Evolutionary conservation across 139 green algal species (phyloP), one percentile per base, ranked within the genome.

Genomic region (Closterium sp.): DNA sequence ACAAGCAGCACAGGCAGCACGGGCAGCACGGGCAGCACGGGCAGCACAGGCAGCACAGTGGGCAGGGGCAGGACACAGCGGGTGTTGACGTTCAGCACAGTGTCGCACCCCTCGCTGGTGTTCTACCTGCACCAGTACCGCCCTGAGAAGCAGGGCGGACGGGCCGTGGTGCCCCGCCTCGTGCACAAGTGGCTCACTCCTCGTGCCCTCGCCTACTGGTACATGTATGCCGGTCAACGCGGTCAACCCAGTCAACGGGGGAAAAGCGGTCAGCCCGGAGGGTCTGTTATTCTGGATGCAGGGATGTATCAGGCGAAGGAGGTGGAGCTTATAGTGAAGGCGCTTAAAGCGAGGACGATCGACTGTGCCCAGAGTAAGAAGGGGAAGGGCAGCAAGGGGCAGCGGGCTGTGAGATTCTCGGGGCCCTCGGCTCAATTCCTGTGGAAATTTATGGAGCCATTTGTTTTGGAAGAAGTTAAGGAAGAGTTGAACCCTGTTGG

Each of bases 81-180:
- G 1, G 62, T 79, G 62, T 13, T 79, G 62, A 79, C 79, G 2
- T 91, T 91, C 88, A 45, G 32, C 29, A 91, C 89, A 9, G 89
- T 91, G 24, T 34, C 50, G 32, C 90, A 92, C 79, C 17, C n/a
- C 19, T 92, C 90, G 0, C 90, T 92, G 21, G 9, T n/a, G 10
- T 92, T 92, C 73, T 92, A 92, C 86, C 28, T 62, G 38, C 90
- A 92, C 42, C 90, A 92, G 73, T 92, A 62, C 31, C 22, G 30
- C 86, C 42, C 90, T 28, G 24, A 90, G 45, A 79, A 79, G 62
- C 62, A 79, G 62, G 62, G 10, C 17, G 90, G 90, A 28, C n/a
- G 32, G 13, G 70, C 31, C 32, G 45, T 31, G 2, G 31, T 92
- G n/a, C 90, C 90, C 0, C 34, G 70, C 0, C 90, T 92, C 7